A percentile compares a stretch with the other conserved stretches of the same genome.
phyloP scores from a whole-genome alignment of 805 yeast genomes.

The Barnettozyma sucrosica region DNA sequence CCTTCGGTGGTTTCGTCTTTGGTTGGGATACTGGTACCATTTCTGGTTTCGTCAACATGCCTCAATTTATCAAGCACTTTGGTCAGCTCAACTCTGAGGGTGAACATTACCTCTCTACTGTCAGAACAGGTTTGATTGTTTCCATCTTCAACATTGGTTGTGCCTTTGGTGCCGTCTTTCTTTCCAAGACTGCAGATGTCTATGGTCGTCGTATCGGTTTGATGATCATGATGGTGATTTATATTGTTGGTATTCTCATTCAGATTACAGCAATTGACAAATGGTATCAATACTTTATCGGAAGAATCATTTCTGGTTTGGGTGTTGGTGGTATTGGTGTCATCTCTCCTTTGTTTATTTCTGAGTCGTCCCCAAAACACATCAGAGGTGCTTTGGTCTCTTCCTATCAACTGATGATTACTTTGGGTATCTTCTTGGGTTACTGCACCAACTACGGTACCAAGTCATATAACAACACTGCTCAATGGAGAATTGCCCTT shows the following conservation, averaged over 20 bases:
- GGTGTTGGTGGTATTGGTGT: conserved; percentile 79
- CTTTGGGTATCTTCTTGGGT: conserved; percentile 70
- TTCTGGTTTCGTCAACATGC: conserved; percentile 58
- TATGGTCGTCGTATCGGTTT: conserved; percentile 64
- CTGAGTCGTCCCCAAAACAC: conserved; percentile 65
- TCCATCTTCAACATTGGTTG: conserved; percentile 69
- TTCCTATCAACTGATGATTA: conserved; percentile 63
- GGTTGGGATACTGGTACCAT: conserved; percentile 83
- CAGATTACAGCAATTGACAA: conserved; percentile 49
- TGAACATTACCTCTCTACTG: conserved; percentile 40
- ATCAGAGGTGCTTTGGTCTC: conserved; percentile 69
- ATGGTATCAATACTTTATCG: conserved; percentile 70
- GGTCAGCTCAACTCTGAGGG: conserved; percentile 44
- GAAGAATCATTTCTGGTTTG: conserved; percentile 64
- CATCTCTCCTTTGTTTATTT: conserved; percentile 65
- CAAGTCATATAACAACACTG: conserved; percentile 53
- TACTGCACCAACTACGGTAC: conserved; percentile 71
- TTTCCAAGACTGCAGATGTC: conserved; percentile 54
- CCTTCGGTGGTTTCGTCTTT: conserved; percentile 73
- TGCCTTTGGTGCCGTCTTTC: conserved; percentile 63
- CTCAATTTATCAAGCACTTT: conserved; percentile 51
- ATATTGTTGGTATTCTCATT: conserved; percentile 60
- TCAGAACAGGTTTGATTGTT: conserved; percentile 51
- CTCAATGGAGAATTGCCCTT: conserved; percentile 70
- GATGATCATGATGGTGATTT: conserved; percentile 54